Evolutionary conservation across 768 basidiomycete species (phyloP), one percentile per base, ranked within the genome.

Genomic region (Asterophora parasitica): DNA sequence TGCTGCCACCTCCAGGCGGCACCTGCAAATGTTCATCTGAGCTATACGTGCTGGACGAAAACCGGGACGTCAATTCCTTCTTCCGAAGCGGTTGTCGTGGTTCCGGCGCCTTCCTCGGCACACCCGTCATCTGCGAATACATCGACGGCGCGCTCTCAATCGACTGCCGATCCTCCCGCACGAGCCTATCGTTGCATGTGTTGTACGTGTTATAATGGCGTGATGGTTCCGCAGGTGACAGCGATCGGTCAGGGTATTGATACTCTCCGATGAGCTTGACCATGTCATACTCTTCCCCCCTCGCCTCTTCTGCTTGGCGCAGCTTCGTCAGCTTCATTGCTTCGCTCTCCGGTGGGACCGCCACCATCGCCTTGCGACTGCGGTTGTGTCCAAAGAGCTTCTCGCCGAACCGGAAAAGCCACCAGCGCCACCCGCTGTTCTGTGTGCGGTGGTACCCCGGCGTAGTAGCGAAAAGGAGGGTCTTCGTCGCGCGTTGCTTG

Each of bases 401-500:
- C 65, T 77, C 77, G 4, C 82, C 76, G 48, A 84, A 78, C 45
- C 79, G 73, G 20, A 70, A 58, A 38, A 88, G 70, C 50, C 76
- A 71, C 64, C 68, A 60, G 44, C 75, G 74, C 86, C 88, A 87
- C 52, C 62, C 70, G 2, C 61, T 43, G 28, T 46, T 44, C 11
- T 32, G 30, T 28, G 41, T 34, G 53, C 43, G 68, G 64, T 26
- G 81, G 83, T 46, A 73, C 68, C 31, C 69, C 19, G 53, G 43
- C 11, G 42, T 47, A 5, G 40, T 68, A 0, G 83, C 83, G 62
- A 89, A 90, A 50, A 64, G 64, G 4, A 73, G 77, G 2, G 88
- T 90, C 33, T 68, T 69, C 63, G 86, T 76, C 10, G 79, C 78
- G 33, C 86, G 81, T 57, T 77, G 74, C 61, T 83, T 83, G 59